A percentile compares a stretch with the other conserved stretches of the same genome.
These are phyloP conservation scores for Fusarium sp. DNA, from an alignment of 2,329 filamentous ascomycete genomes.

Conservation along the genomic window DNA sequence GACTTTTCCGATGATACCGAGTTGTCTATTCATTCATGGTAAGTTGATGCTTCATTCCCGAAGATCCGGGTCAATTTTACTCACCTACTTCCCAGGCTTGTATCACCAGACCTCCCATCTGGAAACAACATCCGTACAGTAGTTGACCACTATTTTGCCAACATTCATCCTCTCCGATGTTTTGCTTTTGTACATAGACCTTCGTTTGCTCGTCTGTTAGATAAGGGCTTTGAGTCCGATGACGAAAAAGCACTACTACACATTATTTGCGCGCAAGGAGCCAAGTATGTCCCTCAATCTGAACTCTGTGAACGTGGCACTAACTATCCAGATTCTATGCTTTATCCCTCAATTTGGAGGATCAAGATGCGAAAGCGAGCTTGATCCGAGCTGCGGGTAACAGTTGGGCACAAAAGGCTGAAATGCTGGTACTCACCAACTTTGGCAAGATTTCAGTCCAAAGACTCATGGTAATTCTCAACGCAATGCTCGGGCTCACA, in stretches of 20 bases:
- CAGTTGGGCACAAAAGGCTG: slow-evolving; percentile 54
- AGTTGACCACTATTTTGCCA: slow-evolving; percentile 55
- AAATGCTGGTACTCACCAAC: slow-evolving; percentile 51
- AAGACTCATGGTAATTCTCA: slow-evolving; percentile 51
- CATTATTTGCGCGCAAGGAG: slow-evolving; percentile 54
- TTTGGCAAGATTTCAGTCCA: slow-evolving; percentile 56
- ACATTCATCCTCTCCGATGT: slow-evolving; percentile 55
- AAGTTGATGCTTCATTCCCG: neutral
- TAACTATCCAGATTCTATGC: slow-evolving; percentile 51
- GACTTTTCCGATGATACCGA: slow-evolving; percentile 46
- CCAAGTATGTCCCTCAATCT: slow-evolving; percentile 47
- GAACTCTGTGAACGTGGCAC: neutral
- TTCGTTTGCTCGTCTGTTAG: slow-evolving; percentile 54
- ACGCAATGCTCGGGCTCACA: neutral
- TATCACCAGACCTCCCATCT: slow-evolving; percentile 50
- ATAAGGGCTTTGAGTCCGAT: slow-evolving; percentile 52
- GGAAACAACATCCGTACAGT: slow-evolving; percentile 51
- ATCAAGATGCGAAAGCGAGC: slow-evolving; percentile 46
- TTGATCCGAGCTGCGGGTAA: slow-evolving; percentile 52
- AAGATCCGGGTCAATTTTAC: neutral
- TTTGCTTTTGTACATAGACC: slow-evolving; percentile 57
- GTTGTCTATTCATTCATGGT: slow-evolving; percentile 46
- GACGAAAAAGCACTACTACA: slow-evolving; percentile 53
- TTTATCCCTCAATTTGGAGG: slow-evolving; percentile 47
- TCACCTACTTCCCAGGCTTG: slow-evolving; percentile 46